Percentiles rank a stretch among this genome's conserved stretches.
Evolutionary conservation across 2,329 filamentous ascomycete species (phyloP).

Genomic region (Juglanconis sp.): DNA sequence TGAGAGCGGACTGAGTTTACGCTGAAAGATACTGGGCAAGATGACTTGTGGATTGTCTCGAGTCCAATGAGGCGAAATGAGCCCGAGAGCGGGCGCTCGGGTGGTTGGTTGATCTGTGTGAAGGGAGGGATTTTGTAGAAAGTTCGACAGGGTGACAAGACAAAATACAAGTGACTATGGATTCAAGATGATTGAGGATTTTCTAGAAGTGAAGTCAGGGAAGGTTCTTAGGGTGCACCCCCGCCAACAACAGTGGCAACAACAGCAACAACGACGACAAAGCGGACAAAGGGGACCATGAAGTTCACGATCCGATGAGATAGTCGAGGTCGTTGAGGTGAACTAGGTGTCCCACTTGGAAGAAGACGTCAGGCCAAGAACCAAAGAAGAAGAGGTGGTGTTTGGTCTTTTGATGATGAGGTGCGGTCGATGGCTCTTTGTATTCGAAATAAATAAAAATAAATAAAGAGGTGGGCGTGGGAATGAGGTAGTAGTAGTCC

Average conservation of each 20-base stretch:
- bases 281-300: background rate
- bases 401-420: background rate
- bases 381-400: background rate
- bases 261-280: background rate
- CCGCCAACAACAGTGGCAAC: too few relatives aligned
- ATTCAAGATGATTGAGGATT: too few relatives aligned
- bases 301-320: background rate
- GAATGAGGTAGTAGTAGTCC: background rate
- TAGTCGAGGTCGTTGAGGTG: background rate
- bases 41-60: too few relatives aligned
- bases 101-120: too few relatives aligned
- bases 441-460: background rate
- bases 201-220: too few relatives aligned
- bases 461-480: background rate
- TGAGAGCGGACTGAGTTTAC: background rate
- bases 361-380: background rate
- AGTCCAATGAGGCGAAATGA: too few relatives aligned
- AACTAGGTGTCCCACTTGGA: background rate
- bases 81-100: too few relatives aligned
- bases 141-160: too few relatives aligned
- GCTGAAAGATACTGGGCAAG: too few relatives aligned
- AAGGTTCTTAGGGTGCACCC: background rate
- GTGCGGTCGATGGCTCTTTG: background rate
- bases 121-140: too few relatives aligned
- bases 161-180: background rate